Conservation (phyloP, 2,329 filamentous ascomycete genomes). For the Botrytis squamosa region DNA sequence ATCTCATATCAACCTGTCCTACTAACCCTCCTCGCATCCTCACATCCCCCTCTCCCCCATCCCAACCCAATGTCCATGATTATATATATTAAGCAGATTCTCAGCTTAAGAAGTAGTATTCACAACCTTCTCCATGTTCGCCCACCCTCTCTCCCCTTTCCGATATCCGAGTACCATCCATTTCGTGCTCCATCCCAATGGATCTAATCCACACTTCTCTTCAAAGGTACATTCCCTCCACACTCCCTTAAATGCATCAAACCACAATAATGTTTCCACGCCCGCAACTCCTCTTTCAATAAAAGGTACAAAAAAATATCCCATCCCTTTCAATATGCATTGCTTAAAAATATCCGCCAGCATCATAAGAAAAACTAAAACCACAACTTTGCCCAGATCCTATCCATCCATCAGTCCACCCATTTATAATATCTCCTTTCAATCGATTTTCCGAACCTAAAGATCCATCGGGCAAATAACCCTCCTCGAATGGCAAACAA, state of each 20-base stretch:
- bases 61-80: conserved; percentile 19
- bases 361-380: background rate
- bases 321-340: background rate
- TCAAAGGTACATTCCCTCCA: background rate
- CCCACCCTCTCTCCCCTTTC: background rate
- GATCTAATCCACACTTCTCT: background rate
- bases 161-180: background rate
- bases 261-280: background rate
- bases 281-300: background rate
- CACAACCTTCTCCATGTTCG: conserved; percentile 6
- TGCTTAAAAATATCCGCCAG: conserved; percentile 11
- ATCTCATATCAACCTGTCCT: background rate
- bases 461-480: background rate
- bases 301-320: background rate
- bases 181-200: background rate
- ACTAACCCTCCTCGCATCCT: background rate
- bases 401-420: background rate
- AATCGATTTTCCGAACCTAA: background rate
- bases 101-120: conserved; percentile 19
- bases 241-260: conserved; percentile 2
- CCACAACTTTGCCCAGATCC: background rate
- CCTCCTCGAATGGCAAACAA: background rate
- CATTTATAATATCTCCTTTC: background rate
- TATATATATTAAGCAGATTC: conserved; percentile 22
- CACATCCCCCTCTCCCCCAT: background rate